Base-by-base conservation (phyloP, 2,329 filamentous ascomycete species). In the Onygenales sp. region DNA sequence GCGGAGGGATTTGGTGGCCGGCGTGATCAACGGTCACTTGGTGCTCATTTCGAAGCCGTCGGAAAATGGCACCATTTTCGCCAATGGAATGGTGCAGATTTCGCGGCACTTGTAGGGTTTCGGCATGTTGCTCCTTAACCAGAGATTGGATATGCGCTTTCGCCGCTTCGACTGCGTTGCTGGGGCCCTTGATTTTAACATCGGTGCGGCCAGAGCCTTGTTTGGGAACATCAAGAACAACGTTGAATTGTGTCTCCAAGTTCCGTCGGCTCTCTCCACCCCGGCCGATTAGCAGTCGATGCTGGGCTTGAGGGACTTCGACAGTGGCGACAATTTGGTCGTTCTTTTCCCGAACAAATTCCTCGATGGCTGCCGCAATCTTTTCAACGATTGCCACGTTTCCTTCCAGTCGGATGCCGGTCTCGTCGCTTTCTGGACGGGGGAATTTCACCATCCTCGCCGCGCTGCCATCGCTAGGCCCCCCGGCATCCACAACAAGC, bases 401-500 rank as follows among this genome's bases (percentile, higher is more conserved):
- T 33, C 93, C 93, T 72, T 96, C 91, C 5, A 98, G 78, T 67
- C 86, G 91, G 71, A 98, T 95, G 31, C 80, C 81, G 65, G 86
- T 89, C 44, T 87, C 89, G 56, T 87, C 85, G 51, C 85, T 82
- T 54, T 95, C 91, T 59, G 88, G 85, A 68, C 91, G 90, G 54
- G 93, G 93, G 77, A 98, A 97, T 69, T 92, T 90, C 56, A 98
- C 89, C 63, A 92, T 89, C 58, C 92, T 87, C 50, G 90, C 88
- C 62, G 93, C 85, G 42, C 87, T 84, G 58, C 86, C 82, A 65
- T 95, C 91, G 61, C 90, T 87, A 39, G 91, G 90, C 8, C 93
- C 94, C 58, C 93, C 94, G 46, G 93, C 91, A 63, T 87, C 82
- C 52, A 87, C 78, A 53, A 98, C 87, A 57, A 98, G 90, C 57